A percentile compares a stretch with the other conserved stretches of the same genome.
Conservation (phyloP, 371 early-diverging fungal genomes). For the Mortierella sp. region DNA sequence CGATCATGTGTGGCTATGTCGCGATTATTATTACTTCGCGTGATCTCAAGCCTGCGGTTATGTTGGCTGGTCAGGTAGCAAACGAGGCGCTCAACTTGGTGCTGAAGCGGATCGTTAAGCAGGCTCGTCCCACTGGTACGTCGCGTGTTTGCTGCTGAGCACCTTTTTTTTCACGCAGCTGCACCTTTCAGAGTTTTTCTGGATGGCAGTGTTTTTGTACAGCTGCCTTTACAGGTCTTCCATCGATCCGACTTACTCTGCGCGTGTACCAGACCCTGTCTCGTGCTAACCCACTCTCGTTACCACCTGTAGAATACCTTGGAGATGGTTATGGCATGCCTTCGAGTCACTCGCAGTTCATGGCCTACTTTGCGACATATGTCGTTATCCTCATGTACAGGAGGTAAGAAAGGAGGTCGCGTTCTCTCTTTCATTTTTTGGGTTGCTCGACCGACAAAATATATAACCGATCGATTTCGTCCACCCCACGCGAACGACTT, state of each 20-base stretch:
- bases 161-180: neutral
- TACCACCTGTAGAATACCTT: slow-evolving; percentile 66
- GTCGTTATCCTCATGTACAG: slow-evolving; percentile 70
- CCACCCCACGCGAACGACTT: neutral
- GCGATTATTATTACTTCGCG: slow-evolving; percentile 83
- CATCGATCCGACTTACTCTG: too few relatives aligned
- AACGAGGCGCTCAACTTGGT: slow-evolving; percentile 84
- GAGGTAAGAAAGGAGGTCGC: slow-evolving; percentile 46
- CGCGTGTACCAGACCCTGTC: neutral
- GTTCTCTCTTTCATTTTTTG: neutral
- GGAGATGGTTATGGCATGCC: slow-evolving; percentile 97
- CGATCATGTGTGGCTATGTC: slow-evolving; percentile 83
- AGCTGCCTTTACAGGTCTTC: too few relatives aligned
- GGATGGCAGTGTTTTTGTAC: neutral
- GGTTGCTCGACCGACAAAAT: neutral
- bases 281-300: neutral
- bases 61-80: slow-evolving; percentile 84
- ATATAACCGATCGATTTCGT: neutral
- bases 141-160: neutral
- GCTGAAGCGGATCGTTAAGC: slow-evolving; percentile 76
- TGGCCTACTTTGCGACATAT: slow-evolving; percentile 86
- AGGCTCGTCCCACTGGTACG: slow-evolving; percentile 84
- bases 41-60: slow-evolving; percentile 77
- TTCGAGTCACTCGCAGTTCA: slow-evolving; percentile 93
- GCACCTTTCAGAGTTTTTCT: neutral